Base-by-base conservation (phyloP, 306 rosid genomes). In the Trichosanthes truncata region DNA sequence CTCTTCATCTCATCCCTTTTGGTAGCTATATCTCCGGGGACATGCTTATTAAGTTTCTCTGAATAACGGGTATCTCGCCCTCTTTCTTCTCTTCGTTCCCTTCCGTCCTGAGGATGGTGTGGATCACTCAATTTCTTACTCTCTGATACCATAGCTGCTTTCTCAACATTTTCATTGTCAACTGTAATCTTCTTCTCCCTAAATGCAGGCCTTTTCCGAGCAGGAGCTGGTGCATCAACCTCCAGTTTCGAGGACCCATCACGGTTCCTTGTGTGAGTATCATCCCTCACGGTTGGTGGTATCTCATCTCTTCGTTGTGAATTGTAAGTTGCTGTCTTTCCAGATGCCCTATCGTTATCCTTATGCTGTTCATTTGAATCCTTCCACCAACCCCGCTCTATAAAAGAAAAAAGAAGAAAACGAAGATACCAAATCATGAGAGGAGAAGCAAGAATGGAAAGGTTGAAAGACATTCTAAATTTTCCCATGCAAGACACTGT, bases 151-250 rank as follows among this genome's bases (percentile, higher is more conserved):
- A 55, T 17, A 56, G 77, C 81, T n/a, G 84, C 78, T 75, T 84
- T 84, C 52, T 88, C 85, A 77, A 80, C 81, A 80, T 82, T 83
- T 65, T 80, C 88, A 49, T 89, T 85, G 53, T 87, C 88, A 31
- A 57, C 81, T 9, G 84, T 80, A 80, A 86, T 81, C 82, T 94
- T 94, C 84, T 87, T 91, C 93, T 94, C 98, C 86, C 91, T 88
- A 82, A 94, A 94, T 75, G 97, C 89, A 15, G 95, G 93, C 75
- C 97, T 87, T 85, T 86, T 95, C 88, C 90, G 91, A 46, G 76
- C 67, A 72, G 87, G 74, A 73, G 89, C 82, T 18, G 80, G 83
- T 77, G 46, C 81, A 68, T 84, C 89, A 49, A 86, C 88, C 79
- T 88, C 89, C 80, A 84, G 80, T 84, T 90, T 90, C 26, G 81